These are phyloP conservation scores for Aureobasidium vineae DNA, from an alignment of 2,329 filamentous ascomycete species.

Conservation along the genomic window DNA sequence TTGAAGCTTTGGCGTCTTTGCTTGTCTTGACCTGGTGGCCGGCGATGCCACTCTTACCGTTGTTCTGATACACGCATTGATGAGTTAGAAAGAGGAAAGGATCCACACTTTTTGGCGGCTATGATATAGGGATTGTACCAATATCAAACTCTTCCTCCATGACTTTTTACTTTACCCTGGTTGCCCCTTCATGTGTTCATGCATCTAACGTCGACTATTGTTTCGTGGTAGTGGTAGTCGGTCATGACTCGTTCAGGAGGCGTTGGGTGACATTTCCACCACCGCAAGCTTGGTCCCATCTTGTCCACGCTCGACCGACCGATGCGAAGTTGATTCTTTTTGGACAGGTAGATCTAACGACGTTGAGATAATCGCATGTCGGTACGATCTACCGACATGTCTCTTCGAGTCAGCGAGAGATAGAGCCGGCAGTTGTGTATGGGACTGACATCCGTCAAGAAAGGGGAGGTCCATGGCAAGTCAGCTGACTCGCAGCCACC, in stretches of 20 bases:
- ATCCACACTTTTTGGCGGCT: neutral
- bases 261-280: neutral
- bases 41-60: constrained; percentile 8
- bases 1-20: constrained; percentile 1
- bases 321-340: neutral
- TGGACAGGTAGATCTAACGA: neutral
- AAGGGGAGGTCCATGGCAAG: too few species aligned
- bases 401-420: neutral
- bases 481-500: too few species aligned
- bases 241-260: neutral
- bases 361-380: neutral
- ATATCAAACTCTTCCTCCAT: neutral
- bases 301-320: neutral
- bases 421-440: neutral
- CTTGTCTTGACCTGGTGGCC: neutral
- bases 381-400: neutral
- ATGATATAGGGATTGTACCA: neutral
- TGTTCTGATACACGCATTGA: constrained; percentile 9
- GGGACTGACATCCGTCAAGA: too few species aligned
- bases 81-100: neutral
- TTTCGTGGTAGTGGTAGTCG: neutral
- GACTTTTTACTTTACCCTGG: neutral
- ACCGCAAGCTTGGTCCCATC: neutral
- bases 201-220: neutral
- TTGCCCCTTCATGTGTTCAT: neutral